Conservation (phyloP, 202 grass and related monocot species). For the Zoysia matrella region DNA sequence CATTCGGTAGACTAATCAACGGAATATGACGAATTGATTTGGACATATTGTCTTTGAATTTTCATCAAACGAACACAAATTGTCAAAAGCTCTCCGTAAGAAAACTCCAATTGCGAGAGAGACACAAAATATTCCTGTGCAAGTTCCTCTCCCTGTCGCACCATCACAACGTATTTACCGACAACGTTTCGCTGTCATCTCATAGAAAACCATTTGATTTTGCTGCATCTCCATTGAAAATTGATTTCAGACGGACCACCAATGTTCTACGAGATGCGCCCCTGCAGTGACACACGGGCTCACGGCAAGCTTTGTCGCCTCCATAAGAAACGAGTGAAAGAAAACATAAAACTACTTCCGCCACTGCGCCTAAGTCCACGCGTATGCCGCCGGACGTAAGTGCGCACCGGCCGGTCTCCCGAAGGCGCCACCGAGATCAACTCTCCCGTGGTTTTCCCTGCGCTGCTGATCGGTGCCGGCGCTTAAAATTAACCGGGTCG, state of each 20-base stretch:
- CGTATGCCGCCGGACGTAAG: not conserved
- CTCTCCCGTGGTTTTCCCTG: not conserved
- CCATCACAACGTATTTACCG: slow-evolving; percentile 6
- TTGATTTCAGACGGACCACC: not conserved
- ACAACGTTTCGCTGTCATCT: slow-evolving; percentile 14
- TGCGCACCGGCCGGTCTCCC: not conserved
- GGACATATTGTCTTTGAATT: slow-evolving; percentile 34
- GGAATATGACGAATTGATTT: slow-evolving; percentile 1
- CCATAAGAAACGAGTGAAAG: slow-evolving; percentile 26
- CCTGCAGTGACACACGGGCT: slow-evolving; percentile 33
- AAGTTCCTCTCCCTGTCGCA: not conserved
- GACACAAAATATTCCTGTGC: not conserved
- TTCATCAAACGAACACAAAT: not conserved
- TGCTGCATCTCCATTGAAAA: not conserved
- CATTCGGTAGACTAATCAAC: slow-evolving; percentile 16
- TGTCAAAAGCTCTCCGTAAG: not conserved
- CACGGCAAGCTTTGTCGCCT: slow-evolving; percentile 20
- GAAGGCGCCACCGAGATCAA: not conserved
- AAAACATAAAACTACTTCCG: not conserved
- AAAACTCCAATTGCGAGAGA: not conserved
- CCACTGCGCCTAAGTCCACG: not conserved
- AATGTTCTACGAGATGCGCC: not conserved
- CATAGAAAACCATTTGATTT: slow-evolving; percentile 45
- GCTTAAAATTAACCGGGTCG: not conserved
- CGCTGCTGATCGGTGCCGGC: slow-evolving; percentile 1